Base-by-base conservation (phyloP, 1,139 yeast species). In the Geotrichum siamense region DNA sequence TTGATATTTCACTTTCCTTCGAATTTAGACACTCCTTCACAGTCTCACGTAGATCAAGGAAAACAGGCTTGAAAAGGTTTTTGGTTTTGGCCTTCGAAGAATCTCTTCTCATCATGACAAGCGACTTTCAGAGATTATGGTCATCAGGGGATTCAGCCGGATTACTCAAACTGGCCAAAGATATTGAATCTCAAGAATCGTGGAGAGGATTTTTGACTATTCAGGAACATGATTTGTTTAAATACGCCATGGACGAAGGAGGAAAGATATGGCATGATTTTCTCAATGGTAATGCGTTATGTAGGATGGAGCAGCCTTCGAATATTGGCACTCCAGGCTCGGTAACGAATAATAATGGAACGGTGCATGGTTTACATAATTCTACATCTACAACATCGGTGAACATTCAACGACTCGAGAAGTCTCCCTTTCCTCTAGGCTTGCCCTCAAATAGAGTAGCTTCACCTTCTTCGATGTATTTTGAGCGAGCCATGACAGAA, bases 201-300 rank as follows among this genome's bases (percentile, higher is more conserved):
- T 68, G 72, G 71, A 53, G 60, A 22, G 64, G 68, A 26, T 66
- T 63, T 46, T 51, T 68, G 36, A 55, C 65, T 15, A 55, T 56
- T 8, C 61, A 58, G 36, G 72, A 68, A 50, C 70, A 67, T 47
- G 58, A 57, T 38, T 44, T 67, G 20, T 65, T 66, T 45, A 55
- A 54, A 37, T 51, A 51, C 37, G 68, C 65, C 3, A 45, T 65
- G 30, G 55, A 53, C 5, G 50, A 53, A 19, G 64, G 63, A 28
- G 62, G 58, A 5, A 58, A 53, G 15, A 50, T 58, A 9, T 68
- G 71, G 71, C 47, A 52, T 15, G 53, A 50, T 36, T 62, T 67
- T 43, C 48, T 65, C 30, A 49, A 55, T 12, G 69, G 69, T 15
- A 47, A 55, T 32, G 54, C 61, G n/a, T 51, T 51, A 8, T 59